Percentiles rank a stretch among this genome's conserved stretches.
Evolutionary conservation across 2,329 filamentous ascomycete genomes (phyloP).

Genomic region (Pseudovirgaria hyperparasitica): DNA sequence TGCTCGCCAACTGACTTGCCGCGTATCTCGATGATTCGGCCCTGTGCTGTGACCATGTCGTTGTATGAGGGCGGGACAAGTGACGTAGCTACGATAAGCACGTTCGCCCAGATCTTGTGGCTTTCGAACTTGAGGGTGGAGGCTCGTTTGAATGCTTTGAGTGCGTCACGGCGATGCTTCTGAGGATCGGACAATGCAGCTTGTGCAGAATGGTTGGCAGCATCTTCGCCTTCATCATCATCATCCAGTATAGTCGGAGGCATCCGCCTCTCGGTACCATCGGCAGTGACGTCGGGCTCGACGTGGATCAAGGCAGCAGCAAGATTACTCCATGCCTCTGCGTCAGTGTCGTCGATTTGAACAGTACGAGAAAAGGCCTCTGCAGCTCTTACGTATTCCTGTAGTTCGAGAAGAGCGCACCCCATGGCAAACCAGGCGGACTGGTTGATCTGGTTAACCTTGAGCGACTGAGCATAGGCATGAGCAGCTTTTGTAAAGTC

Average conservation of each 20-base stretch:
- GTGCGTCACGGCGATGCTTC: slow-evolving; percentile 57
- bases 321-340: slow-evolving; percentile 89
- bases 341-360: slow-evolving; percentile 74
- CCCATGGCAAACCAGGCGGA: slow-evolving; percentile 83
- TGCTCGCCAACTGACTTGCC: slow-evolving; percentile 55
- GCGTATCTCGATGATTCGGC: slow-evolving; percentile 63
- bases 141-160: slow-evolving; percentile 77
- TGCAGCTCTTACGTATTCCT: slow-evolving; percentile 64
- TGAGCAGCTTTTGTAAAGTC: slow-evolving; percentile 58
- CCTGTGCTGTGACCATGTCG: slow-evolving; percentile 65
- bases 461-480: slow-evolving; percentile 66
- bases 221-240: slow-evolving; percentile 24
- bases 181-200: slow-evolving; percentile 31
- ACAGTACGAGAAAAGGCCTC: slow-evolving; percentile 77
- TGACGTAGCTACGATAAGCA: slow-evolving; percentile 73
- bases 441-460: slow-evolving; percentile 68
- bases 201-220: slow-evolving; percentile 21
- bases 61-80: slow-evolving; percentile 60
- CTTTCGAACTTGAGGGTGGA: slow-evolving; percentile 73
- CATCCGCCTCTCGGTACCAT: slow-evolving; percentile 7
- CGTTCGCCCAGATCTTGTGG: slow-evolving; percentile 93
- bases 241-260: slow-evolving; percentile 10
- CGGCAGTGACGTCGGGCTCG: slow-evolving; percentile 39
- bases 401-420: slow-evolving; percentile 71
- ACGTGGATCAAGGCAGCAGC: slow-evolving; percentile 68